These are phyloP conservation scores for Neurospora sp. DNA, from an alignment of 2,329 filamentous ascomycete species.

Conservation along the genomic window DNA sequence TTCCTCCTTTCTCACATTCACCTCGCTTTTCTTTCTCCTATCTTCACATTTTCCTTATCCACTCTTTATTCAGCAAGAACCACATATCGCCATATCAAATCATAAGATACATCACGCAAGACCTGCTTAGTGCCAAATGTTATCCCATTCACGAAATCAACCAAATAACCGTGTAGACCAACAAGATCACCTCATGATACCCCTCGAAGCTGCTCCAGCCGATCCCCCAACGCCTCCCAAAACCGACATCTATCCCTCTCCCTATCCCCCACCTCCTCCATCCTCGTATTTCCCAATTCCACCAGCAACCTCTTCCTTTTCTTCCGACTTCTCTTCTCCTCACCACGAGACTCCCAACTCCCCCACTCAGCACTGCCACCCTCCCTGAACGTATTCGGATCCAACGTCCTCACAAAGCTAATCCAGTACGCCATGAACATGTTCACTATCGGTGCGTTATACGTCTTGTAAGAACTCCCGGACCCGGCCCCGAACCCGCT, in stretches of 20 bases:
- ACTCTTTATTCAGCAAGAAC: background rate
- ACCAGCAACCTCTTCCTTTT: slow-evolving; percentile 33
- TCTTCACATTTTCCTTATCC: background rate
- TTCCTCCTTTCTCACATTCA: background rate
- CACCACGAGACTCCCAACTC: slow-evolving; percentile 28
- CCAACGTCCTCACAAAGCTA: slow-evolving; percentile 35
- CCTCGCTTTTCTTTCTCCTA: background rate
- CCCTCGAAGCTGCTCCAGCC: slow-evolving; percentile 21
- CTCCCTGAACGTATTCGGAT: slow-evolving; percentile 32
- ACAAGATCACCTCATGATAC: background rate
- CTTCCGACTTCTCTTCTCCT: slow-evolving; percentile 18
- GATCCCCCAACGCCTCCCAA: slow-evolving; percentile 28
- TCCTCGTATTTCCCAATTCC: slow-evolving; percentile 28
- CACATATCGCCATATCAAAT: background rate
- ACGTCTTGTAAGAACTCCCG: slow-evolving; percentile 30
- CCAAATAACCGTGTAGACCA: background rate
- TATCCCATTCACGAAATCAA: background rate
- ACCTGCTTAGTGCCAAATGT: background rate
- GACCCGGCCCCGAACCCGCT: slow-evolving; percentile 9
- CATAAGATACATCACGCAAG: background rate
- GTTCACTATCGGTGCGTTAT: slow-evolving; percentile 35
- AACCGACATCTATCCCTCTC: slow-evolving; percentile 30
- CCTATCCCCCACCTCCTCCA: slow-evolving; percentile 28
- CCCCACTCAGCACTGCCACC: slow-evolving; percentile 31
- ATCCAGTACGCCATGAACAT: slow-evolving; percentile 41